Evolutionary conservation across 2,329 filamentous ascomycete species (phyloP).

Genomic region (Drechslerella dactyloides): DNA sequence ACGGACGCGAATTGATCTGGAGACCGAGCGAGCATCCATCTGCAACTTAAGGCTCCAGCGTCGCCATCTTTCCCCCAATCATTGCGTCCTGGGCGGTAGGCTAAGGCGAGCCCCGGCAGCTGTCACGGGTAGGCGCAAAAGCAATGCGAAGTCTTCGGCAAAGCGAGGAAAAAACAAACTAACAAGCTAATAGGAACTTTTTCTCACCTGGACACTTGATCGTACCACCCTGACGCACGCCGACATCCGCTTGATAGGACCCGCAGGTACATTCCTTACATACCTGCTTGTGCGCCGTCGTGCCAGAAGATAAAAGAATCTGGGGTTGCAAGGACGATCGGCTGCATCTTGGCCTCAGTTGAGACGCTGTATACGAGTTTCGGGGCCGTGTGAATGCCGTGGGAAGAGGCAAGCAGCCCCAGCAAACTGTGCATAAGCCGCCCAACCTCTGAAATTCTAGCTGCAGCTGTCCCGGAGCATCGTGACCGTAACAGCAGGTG

Average conservation of each 20-base stretch:
- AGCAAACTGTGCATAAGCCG: constrained; percentile 48
- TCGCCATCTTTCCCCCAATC: constrained; percentile 17
- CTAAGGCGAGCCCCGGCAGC: constrained; percentile 32
- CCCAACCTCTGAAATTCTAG: constrained; percentile 49
- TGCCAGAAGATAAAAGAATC: constrained; percentile 32
- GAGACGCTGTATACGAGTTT: constrained; percentile 34
- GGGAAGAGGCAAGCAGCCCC: constrained; percentile 24
- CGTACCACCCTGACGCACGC: constrained; percentile 42
- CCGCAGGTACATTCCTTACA: constrained; percentile 35
- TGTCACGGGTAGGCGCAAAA: constrained; percentile 47
- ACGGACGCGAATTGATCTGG: constrained; percentile 46
- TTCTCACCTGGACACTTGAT: constrained; percentile 46
- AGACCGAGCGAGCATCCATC: constrained; percentile 4
- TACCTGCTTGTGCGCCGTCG: constrained; percentile 12
- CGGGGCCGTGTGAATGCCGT: constrained; percentile 22
- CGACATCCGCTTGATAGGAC: constrained; percentile 42
- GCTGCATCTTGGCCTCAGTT: constrained; percentile 19
- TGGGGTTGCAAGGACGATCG: constrained; percentile 50
- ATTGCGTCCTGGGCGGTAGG: constrained; percentile 34
- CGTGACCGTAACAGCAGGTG: constrained; percentile 51
- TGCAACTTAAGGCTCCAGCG: constrained; percentile 40
- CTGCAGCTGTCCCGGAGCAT: constrained; percentile 49
- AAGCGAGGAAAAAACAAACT: constrained; percentile 40
- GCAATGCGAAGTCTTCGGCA: constrained; percentile 27
- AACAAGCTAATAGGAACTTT: constrained; percentile 51